Conservation (phyloP, 305 asterid genomes). For the Fraxinus angustifolia region DNA sequence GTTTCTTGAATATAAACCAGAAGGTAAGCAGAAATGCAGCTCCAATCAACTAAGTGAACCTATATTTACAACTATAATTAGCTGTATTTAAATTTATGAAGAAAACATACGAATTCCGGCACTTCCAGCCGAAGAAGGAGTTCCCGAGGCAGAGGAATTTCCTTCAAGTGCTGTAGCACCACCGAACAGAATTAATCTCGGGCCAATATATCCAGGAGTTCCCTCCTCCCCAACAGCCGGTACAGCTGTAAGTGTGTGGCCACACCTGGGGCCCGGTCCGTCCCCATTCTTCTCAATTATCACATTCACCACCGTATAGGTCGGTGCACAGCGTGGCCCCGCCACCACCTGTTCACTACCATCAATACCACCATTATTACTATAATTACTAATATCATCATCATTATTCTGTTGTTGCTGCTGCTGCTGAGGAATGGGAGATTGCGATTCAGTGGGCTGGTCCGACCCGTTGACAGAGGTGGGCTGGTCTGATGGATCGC, state of each 20-base stretch:
- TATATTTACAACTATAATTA: background rate
- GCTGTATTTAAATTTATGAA: constrained; percentile 8
- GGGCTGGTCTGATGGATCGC: constrained; percentile 60
- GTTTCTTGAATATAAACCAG: constrained; percentile 11
- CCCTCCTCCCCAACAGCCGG: constrained; percentile 98
- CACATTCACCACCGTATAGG: constrained; percentile 68
- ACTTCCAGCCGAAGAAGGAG: constrained; percentile 97
- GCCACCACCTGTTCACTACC: constrained; percentile 45
- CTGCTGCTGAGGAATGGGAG: constrained; percentile 35
- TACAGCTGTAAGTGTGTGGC: constrained; percentile 90
- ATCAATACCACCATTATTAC: constrained; percentile 32
- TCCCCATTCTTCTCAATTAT: constrained; percentile 83
- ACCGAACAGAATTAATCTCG: constrained; percentile 84
- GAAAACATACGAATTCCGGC: constrained; percentile 87
- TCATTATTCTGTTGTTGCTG: constrained; percentile 32
- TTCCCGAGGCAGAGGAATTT: constrained; percentile 78
- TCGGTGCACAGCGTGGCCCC: constrained; percentile 93
- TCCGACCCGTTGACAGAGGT: constrained; percentile 40
- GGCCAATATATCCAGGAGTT: constrained; percentile 70
- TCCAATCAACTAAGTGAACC: constrained; percentile 11
- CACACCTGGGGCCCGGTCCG: constrained; percentile 97
- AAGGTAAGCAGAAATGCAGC: constrained; percentile 13
- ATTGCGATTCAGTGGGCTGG: constrained; percentile 39
- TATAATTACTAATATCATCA: constrained; percentile 25
- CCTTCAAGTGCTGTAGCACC: constrained; percentile 99